Percentiles rank a stretch among this genome's conserved stretches.
These are phyloP conservation scores for Gymnopus androsaceus DNA, from an alignment of 1,284 basidiomycete genomes.

Conservation along the genomic window DNA sequence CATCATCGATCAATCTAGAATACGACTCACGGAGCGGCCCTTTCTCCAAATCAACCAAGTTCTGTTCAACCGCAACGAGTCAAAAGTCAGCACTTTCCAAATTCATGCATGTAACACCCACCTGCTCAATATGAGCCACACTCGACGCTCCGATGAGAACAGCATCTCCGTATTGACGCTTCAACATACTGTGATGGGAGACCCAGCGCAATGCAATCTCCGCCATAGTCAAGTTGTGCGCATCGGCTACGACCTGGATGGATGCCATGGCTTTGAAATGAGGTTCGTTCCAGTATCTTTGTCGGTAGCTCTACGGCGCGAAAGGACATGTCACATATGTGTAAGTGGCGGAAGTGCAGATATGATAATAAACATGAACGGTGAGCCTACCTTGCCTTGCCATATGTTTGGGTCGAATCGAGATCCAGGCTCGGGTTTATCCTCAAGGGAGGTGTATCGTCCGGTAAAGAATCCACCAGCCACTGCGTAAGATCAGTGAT, in stretches of 20 bases:
- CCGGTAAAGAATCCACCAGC: constrained; percentile 44
- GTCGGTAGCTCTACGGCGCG: not conserved
- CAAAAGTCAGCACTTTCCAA: not conserved
- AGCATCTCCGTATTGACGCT: constrained; percentile 48
- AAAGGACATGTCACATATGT: not conserved
- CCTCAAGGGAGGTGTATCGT: constrained; percentile 30
- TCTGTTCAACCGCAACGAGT: constrained; percentile 31
- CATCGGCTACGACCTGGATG: constrained; percentile 41
- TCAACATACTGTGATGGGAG: constrained; percentile 51
- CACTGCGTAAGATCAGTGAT: constrained; percentile 25
- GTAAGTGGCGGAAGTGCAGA: not conserved
- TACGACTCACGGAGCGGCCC: constrained; percentile 50
- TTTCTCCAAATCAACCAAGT: constrained; percentile 57
- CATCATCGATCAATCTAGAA: not conserved
- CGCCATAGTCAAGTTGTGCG: constrained; percentile 44
- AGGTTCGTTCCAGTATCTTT: constrained; percentile 49
- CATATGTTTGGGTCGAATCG: constrained; percentile 41
- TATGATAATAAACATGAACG: not conserved
- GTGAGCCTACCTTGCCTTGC: constrained; percentile 37
- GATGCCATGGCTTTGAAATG: constrained; percentile 48
- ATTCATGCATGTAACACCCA: constrained; percentile 16
- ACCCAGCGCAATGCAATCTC: constrained; percentile 58
- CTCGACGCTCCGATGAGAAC: constrained; percentile 56
- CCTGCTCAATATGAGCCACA: constrained; percentile 50
- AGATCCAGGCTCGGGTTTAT: constrained; percentile 39